Percentiles rank a stretch among this genome's conserved stretches.
Conservation (phyloP, 176 grass and related monocot species). For the Oryza nivara region DNA sequence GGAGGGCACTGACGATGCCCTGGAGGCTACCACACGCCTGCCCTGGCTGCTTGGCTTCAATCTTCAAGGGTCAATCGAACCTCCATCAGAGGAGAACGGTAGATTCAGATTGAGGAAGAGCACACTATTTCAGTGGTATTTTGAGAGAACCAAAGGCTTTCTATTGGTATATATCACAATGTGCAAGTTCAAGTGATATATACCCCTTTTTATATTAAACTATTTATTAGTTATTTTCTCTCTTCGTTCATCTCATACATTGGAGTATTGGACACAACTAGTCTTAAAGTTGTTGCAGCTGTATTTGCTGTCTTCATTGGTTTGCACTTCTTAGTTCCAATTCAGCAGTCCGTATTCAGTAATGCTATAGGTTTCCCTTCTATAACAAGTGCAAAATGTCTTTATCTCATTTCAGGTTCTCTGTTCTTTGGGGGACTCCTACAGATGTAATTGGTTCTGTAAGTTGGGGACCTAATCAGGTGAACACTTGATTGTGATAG, state of each 20-base stretch:
- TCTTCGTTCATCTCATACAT: neutral
- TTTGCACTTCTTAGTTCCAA: neutral
- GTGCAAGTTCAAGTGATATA: neutral
- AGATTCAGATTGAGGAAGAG: neutral
- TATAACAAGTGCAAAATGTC: too few relatives aligned
- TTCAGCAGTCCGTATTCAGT: neutral
- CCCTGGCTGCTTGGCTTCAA: neutral
- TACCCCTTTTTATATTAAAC: neutral
- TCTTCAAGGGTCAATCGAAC: neutral
- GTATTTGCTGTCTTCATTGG: neutral
- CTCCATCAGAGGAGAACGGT: neutral
- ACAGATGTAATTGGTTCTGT: neutral
- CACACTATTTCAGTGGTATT: neutral
- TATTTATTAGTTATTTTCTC: neutral
- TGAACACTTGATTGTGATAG: conserved; percentile 17
- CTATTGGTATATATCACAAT: neutral
- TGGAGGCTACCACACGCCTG: neutral
- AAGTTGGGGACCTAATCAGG: neutral
- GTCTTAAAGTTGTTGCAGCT: neutral
- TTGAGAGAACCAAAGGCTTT: neutral
- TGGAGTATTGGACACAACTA: neutral
- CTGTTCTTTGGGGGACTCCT: conserved; percentile 8
- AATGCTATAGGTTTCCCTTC: neutral
- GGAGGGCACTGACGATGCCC: neutral
- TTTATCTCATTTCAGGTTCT: neutral